Conservation (phyloP, 2,329 filamentous ascomycete genomes). For the Hymenoscyphus infarciens region DNA sequence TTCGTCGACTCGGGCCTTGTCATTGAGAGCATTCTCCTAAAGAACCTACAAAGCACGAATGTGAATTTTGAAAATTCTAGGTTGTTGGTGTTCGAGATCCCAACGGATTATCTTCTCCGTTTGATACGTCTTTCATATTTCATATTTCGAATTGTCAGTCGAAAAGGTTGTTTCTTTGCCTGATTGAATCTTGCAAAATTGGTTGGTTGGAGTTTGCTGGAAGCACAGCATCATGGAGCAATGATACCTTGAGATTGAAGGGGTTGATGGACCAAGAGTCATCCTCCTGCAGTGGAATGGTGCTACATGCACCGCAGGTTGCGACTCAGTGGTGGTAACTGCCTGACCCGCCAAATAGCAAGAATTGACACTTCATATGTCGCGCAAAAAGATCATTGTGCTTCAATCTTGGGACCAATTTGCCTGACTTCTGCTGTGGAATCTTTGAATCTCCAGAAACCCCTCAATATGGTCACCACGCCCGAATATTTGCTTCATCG, state of each 20-base stretch:
- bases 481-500: slow-evolving; percentile 57
- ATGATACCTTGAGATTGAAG: not conserved
- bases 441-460: slow-evolving; percentile 61
- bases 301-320: not conserved
- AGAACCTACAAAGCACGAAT: too few species aligned
- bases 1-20: too few species aligned
- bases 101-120: too few species aligned
- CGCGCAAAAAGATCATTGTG: slow-evolving; percentile 62
- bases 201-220: not conserved
- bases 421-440: slow-evolving; percentile 55
- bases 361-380: slow-evolving; percentile 57
- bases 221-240: not conserved
- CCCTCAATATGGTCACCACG: slow-evolving; percentile 56
- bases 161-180: too few species aligned
- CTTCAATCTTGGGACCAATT: slow-evolving; percentile 57
- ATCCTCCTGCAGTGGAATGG: not conserved
- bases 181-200: too few species aligned
- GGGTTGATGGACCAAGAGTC: not conserved
- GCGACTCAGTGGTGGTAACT: not conserved
- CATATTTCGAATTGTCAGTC: too few species aligned
- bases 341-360: slow-evolving; percentile 55
- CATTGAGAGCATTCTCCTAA: too few species aligned
- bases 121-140: too few species aligned
- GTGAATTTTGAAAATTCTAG: too few species aligned
- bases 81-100: too few species aligned